Conservation (phyloP, 768 basidiomycete genomes). For the Russula sp. region DNA sequence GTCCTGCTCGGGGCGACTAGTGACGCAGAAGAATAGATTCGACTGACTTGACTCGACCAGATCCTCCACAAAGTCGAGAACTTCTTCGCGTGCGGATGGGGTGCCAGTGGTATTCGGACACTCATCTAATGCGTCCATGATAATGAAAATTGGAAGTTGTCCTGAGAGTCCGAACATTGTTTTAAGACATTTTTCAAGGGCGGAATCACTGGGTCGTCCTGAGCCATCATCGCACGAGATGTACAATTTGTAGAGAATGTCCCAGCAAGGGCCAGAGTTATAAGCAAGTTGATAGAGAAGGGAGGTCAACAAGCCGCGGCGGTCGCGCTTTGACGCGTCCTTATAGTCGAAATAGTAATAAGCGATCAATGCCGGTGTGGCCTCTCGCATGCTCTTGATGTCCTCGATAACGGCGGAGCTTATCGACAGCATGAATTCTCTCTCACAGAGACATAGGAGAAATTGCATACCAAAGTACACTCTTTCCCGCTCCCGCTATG, state of each 20-base stretch:
- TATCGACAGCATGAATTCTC: too few species aligned
- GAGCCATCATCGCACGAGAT: neutral
- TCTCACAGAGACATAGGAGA: too few species aligned
- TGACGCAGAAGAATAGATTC: neutral
- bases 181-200: neutral
- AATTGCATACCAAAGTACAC: too few species aligned
- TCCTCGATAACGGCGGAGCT: neutral
- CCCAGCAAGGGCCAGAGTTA: neutral
- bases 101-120: neutral
- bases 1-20: neutral
- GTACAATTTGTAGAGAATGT: neutral
- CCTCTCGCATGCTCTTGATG: too few species aligned
- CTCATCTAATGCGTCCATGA: neutral
- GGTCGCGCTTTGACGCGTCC: neutral
- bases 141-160: neutral
- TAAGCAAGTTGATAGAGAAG: neutral
- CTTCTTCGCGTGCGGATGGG: neutral
- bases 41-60: neutral
- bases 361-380: neutral
- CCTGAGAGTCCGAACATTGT: neutral
- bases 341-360: neutral
- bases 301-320: too few species aligned
- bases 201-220: neutral
- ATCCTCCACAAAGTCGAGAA: neutral
- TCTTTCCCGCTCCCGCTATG: too few species aligned